phyloP scores from a whole-genome alignment of 2,329 filamentous ascomycete genomes.

The Paramyrothecium roridum region DNA sequence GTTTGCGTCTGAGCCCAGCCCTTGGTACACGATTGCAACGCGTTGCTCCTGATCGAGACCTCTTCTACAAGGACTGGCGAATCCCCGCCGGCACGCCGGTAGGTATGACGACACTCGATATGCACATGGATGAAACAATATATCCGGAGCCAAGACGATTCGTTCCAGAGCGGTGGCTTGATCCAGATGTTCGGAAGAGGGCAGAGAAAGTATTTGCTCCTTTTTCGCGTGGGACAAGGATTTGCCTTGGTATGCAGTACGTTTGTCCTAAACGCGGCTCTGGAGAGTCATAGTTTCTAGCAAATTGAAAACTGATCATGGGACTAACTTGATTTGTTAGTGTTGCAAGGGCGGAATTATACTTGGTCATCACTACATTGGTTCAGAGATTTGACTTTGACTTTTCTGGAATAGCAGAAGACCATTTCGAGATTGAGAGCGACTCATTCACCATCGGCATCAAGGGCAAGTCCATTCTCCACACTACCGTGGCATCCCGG shows the following conservation, averaged over 20 bases:
- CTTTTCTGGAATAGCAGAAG: not conserved
- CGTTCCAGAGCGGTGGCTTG: slow-evolving; percentile 21
- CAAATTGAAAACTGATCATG: not conserved
- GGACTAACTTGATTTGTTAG: not conserved
- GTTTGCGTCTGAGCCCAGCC: slow-evolving; percentile 36
- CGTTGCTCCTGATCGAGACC: slow-evolving; percentile 17
- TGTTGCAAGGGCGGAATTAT: not conserved
- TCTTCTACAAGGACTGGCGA: slow-evolving; percentile 21
- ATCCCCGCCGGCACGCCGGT: slow-evolving; percentile 28
- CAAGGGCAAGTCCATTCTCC: not conserved
- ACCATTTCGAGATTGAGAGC: not conserved
- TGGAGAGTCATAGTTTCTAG: not conserved
- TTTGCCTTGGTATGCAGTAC: not conserved
- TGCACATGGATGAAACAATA: slow-evolving; percentile 17
- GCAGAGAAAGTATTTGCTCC: not conserved
- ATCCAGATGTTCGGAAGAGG: not conserved
- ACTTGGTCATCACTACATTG: not conserved
- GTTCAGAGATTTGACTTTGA: not conserved
- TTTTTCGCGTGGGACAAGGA: not conserved
- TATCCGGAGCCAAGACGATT: slow-evolving; percentile 19
- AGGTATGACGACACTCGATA: slow-evolving; percentile 28
- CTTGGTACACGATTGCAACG: slow-evolving; percentile 21
- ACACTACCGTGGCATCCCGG: no score
- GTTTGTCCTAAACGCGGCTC: not conserved
- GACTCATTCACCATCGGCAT: not conserved